Percentiles rank a stretch among this genome's conserved stretches.
Evolutionary conservation across 2,329 filamentous ascomycete species (phyloP).

Genomic region (Colletotrichum paranaense): DNA sequence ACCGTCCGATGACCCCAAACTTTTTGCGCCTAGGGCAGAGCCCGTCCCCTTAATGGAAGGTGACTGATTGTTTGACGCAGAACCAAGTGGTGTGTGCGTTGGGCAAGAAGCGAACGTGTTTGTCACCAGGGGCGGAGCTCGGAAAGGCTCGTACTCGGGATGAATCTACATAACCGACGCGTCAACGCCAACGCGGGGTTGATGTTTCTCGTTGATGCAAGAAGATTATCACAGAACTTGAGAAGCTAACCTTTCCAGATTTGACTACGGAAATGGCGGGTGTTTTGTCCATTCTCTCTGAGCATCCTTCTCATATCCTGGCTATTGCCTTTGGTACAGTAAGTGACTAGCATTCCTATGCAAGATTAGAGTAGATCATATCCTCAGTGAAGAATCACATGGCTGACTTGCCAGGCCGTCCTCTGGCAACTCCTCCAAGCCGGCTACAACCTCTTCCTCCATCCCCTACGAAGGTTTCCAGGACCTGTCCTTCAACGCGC

Average conservation of each 20-base stretch:
- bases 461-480: constrained; percentile 46
- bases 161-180: background rate
- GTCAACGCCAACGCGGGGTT: background rate
- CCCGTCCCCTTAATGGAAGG: background rate
- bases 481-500: constrained; percentile 39
- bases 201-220: background rate
- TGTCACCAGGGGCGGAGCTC: background rate
- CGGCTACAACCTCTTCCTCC: constrained; percentile 46
- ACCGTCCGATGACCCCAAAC: background rate
- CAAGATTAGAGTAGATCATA: background rate
- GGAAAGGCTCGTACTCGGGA: background rate
- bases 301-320: background rate
- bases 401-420: constrained; percentile 11
- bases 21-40: background rate
- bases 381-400: too few species aligned
- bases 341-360: background rate
- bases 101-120: background rate
- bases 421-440: constrained; percentile 28
- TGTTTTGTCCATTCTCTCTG: background rate
- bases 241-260: too few species aligned
- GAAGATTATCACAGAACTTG: background rate
- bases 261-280: background rate
- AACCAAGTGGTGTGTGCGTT: background rate
- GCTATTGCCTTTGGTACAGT: constrained; percentile 1
- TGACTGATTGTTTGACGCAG: background rate